These are phyloP conservation scores for Zizania palustris DNA, from an alignment of 202 grass and related monocot genomes.

Conservation along the genomic window DNA sequence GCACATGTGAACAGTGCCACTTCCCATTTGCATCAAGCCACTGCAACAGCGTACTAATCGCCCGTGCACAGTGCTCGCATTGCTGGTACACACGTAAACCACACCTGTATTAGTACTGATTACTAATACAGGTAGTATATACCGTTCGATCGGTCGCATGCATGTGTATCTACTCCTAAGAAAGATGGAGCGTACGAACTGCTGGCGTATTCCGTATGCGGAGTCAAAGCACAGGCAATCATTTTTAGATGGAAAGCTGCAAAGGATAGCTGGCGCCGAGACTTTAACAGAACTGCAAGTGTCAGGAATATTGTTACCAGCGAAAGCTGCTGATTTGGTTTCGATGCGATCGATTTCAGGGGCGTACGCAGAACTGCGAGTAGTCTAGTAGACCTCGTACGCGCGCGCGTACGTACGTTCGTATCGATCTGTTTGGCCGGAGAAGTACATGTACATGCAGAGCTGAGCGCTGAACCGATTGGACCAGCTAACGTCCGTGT, in stretches of 20 bases:
- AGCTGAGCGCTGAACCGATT: background rate
- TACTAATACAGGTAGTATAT: background rate
- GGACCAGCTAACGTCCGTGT: too few relatives aligned
- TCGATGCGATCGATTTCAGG: background rate
- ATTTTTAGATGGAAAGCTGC: conserved; percentile 51
- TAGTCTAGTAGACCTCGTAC: background rate
- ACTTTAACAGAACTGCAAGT: conserved; percentile 43
- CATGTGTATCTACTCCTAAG: background rate
- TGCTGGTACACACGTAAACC: background rate
- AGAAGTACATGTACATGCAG: background rate
- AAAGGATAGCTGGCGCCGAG: conserved; percentile 40
- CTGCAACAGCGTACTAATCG: background rate
- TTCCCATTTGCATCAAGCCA: background rate
- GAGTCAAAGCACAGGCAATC: conserved; percentile 45
- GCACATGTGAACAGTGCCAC: background rate
- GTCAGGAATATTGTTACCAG: conserved; percentile 55
- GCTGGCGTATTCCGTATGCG: background rate
- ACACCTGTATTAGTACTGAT: background rate
- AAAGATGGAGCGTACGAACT: background rate
- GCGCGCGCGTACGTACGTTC: background rate
- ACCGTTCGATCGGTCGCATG: too few relatives aligned
- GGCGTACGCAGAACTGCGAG: too few relatives aligned
- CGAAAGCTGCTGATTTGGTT: conserved; percentile 23
- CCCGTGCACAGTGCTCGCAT: background rate
- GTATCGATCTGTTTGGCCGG: background rate